Base-by-base conservation (phyloP, 129 eudicot species). In the Sambucus nigra region DNA sequence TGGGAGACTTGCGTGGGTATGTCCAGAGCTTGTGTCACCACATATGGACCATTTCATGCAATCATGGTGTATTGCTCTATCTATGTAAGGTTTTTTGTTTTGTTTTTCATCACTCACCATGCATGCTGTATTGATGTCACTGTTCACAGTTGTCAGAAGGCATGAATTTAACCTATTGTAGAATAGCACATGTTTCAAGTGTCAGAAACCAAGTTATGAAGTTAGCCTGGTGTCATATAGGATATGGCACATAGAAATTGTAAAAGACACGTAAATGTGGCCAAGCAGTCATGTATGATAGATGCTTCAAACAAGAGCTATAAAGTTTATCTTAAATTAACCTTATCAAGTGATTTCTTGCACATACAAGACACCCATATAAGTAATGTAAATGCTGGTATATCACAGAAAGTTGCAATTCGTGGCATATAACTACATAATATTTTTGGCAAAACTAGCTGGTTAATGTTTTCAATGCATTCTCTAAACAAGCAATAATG, bases 31-130 rank as follows among this genome's bases (percentile, higher is more conserved):
- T 52, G 94, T 87, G 45, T 69, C 94, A 58, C 96, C 94, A 5
- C 96, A 87, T 74, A 87, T 87, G 96, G 96, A 87, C 64, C 96
- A 82, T 74, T 87, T 87, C 68, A 79, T 87, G 94, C 96, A 79
- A 68, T 49, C 85, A 28, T 87, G 96, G 96, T 87, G 94, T 57
- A 53, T 73, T 56, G 96, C 94, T 49, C 67, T 87, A 62, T 78
- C 88, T 29, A 79, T 70, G 89, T 84, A 69, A 64, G 85, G 58
- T 25, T n/a, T 51, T 58, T 5, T 16, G 18, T 58, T 38, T 18
- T 40, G 8, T n/a, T 57, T 8, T 28, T 55, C 15, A 18, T 31
- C 2, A 4, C 20, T 21, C 5, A 4, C 42, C 17, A 9, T 18
- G 52, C 0, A 25, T 44, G 25, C 23, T 31, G n/a, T 29, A 3